These are phyloP conservation scores for Saururus chinensis DNA, from an alignment of 164 flowering plant genomes.

Conservation along the genomic window DNA sequence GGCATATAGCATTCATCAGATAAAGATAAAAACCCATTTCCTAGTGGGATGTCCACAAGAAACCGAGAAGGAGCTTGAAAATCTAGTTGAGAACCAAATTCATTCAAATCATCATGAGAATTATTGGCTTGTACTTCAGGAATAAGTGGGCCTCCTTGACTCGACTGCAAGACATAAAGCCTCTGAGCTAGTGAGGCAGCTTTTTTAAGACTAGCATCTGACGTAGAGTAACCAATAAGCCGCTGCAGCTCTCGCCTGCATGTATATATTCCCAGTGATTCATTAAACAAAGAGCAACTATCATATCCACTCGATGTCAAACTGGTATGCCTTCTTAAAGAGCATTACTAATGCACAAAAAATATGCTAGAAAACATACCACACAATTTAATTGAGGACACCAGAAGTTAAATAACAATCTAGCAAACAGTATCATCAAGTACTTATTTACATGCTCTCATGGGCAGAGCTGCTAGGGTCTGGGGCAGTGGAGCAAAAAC, in stretches of 20 bases:
- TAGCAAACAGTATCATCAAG: too few relatives aligned
- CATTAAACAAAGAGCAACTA: too few relatives aligned
- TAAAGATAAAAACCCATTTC: slow-evolving; percentile 32
- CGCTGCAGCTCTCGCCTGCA: slow-evolving; percentile 62
- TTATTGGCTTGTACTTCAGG: slow-evolving; percentile 19
- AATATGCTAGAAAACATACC: too few relatives aligned
- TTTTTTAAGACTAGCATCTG: slow-evolving; percentile 40
- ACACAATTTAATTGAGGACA: too few relatives aligned
- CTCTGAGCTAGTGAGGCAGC: slow-evolving; percentile 40
- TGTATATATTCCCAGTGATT: too few relatives aligned
- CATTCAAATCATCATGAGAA: slow-evolving; percentile 22
- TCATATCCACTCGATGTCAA: too few relatives aligned
- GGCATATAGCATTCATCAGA: slow-evolving; percentile 25
- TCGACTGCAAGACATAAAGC: slow-evolving; percentile 45
- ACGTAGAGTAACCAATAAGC: slow-evolving; percentile 42
- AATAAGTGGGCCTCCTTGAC: slow-evolving; percentile 14
- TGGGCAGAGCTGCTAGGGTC: too few relatives aligned
- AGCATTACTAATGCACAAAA: too few relatives aligned
- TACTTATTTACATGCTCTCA: too few relatives aligned
- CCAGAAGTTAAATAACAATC: too few relatives aligned
- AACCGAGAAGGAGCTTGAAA: slow-evolving; percentile 70
- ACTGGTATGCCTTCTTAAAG: too few relatives aligned
- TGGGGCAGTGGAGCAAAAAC: too few relatives aligned
- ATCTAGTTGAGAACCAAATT: slow-evolving; percentile 73
- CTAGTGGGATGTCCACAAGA: slow-evolving; percentile 53